Conservation (phyloP, 1,284 basidiomycete genomes). For the Ustilago esculenta region DNA sequence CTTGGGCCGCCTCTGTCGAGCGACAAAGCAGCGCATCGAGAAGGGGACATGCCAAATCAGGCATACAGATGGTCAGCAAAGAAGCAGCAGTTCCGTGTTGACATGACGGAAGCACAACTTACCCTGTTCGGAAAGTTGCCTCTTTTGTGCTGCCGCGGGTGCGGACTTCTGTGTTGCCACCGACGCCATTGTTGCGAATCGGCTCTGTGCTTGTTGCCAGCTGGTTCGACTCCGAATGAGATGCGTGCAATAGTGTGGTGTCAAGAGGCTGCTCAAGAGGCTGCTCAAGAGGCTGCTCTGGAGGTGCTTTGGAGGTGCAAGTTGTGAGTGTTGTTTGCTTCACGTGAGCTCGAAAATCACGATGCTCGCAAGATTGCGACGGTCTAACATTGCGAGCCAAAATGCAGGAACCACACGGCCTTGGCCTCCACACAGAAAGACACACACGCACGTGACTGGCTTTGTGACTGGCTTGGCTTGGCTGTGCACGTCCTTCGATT, state of each 20-base stretch:
- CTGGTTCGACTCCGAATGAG: no score
- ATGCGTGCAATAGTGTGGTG: neutral
- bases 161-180: constrained; percentile 29
- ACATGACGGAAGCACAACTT: no score
- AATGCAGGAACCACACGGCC: no score
- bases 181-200: constrained; percentile 29
- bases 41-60: no score
- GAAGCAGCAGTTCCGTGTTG: no score
- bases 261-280: neutral
- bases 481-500: neutral
- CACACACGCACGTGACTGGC: no score
- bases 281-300: neutral
- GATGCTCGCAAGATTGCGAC: no score
- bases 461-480: neutral
- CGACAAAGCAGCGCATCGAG: no score
- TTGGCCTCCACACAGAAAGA: no score
- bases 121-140: constrained; percentile 47
- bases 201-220: neutral
- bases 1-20: constrained; percentile 49
- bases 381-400: no score
- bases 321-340: neutral
- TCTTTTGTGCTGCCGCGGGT: constrained; percentile 24
- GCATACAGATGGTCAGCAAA: no score
- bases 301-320: no score
- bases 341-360: neutral